Conservation (phyloP, 805 yeast genomes). For the Saccharomycopsis olivae region DNA sequence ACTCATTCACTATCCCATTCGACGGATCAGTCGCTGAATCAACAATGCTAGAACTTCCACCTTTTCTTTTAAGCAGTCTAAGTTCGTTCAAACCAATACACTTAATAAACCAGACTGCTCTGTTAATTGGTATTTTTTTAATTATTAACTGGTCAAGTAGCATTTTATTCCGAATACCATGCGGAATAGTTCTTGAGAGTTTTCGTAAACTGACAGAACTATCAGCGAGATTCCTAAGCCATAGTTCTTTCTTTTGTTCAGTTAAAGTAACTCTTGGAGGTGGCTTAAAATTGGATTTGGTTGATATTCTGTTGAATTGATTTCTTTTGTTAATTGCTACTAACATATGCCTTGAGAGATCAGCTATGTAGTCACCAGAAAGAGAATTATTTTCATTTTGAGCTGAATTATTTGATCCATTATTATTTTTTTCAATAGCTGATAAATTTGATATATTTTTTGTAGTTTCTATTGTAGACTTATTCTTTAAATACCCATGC, state of each 20-base stretch:
- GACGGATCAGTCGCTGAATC: too few species aligned
- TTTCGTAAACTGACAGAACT: slow-evolving; percentile 53
- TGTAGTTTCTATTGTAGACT: not conserved
- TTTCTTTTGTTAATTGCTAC: slow-evolving; percentile 39
- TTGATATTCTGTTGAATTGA: slow-evolving; percentile 33
- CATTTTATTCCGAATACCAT: slow-evolving; percentile 69
- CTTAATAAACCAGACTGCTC: slow-evolving; percentile 87
- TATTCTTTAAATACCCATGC: slow-evolving; percentile 24
- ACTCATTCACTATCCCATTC: too few species aligned
- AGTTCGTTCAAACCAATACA: slow-evolving; percentile 79
- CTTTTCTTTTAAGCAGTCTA: slow-evolving; percentile 44
- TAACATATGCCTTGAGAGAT: slow-evolving; percentile 34
- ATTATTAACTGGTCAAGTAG: slow-evolving; percentile 63
- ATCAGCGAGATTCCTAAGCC: slow-evolving; percentile 76
- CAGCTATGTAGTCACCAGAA: not conserved
- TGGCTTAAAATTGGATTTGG: slow-evolving; percentile 53
- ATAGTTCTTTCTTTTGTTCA: slow-evolving; percentile 71
- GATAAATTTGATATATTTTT: not conserved
- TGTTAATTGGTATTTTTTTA: slow-evolving; percentile 58
- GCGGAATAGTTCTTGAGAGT: slow-evolving; percentile 76
- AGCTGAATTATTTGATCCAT: not conserved
- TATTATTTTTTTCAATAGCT: not conserved
- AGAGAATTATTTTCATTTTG: too few species aligned
- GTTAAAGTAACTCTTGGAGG: slow-evolving; percentile 89
- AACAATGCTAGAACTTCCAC: too few species aligned